Evolutionary conservation across 1,284 basidiomycete species (phyloP), one percentile per base, ranked within the genome.

Genomic region (Boletellus deceptivus): DNA sequence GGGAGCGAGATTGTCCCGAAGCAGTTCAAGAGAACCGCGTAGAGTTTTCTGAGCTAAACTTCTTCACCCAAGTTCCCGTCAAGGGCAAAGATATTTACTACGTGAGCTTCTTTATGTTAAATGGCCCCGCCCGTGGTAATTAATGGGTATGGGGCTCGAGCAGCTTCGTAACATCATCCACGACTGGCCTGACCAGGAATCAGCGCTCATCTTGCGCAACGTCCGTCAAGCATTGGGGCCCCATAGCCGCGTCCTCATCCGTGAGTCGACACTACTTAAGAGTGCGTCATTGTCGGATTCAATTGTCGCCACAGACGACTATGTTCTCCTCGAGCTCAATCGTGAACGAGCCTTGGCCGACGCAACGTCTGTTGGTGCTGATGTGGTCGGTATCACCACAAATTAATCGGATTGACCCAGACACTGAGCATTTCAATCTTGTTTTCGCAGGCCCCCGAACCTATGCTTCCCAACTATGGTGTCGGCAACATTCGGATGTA

Each of bases 381-480:
- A 39, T 16, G 34, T 53, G 43, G 66, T 69, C 18, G 0, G 61
- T 53, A 16, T 29, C 25, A 17, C 25, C 17, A 31, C 3, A 8
- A 7, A 24, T 33, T 4, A 10, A 2, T 31, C n/a, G 17, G 13
- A 17, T 1, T 25, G 22, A 37, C 17, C 6, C 14, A 20, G 2
- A 2, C 8, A 27, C 38, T 41, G 43, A 50, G 11, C 1, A 18
- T 42, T 43, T 33, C n/a, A n/a, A n/a, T 22, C 6, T 24, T 18
- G 2, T 17, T 3, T 49, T 43, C 36, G 22, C 53, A 70, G 68
- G 70, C 70, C 0, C 69, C 71, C 24, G 60, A 66, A 45, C 70
- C 69, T 4, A 50, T 71, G 24, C 55, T 72, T 29, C 61, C 71
- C 9, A 71, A 72, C 56, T 72, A 63, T 44, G 69, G 71, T 25